These are phyloP conservation scores for Plantago major DNA, from an alignment of 257 asterid genomes.

Conservation along the genomic window DNA sequence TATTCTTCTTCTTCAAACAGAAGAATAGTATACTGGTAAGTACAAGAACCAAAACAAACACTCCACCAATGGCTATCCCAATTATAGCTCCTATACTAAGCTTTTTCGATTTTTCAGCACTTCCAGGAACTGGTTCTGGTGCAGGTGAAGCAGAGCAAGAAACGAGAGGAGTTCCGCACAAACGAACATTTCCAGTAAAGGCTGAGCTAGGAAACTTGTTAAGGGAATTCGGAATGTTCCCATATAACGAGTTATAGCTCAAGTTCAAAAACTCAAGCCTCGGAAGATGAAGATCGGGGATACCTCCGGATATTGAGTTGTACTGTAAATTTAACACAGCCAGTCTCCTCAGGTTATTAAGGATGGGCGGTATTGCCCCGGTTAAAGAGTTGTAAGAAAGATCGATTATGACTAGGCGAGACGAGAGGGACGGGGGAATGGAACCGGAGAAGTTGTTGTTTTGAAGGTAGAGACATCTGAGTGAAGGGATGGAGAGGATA, in stretches of 20 bases:
- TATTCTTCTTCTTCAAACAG: constrained; percentile 48
- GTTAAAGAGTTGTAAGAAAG: constrained; percentile 64
- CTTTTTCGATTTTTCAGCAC: constrained; percentile 14
- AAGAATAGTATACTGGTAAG: constrained; percentile 29
- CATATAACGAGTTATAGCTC: constrained; percentile 58
- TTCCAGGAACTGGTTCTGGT: constrained; percentile 14
- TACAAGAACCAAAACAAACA: constrained; percentile 32
- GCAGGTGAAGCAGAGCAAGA: constrained; percentile 51
- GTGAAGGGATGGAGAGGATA: constrained; percentile 56
- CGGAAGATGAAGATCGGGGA: constrained; percentile 54
- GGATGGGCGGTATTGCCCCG: constrained; percentile 52
- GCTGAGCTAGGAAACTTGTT: constrained; percentile 60
- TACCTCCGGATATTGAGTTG: constrained; percentile 49
- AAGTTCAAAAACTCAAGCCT: constrained; percentile 50
- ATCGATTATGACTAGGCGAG: constrained; percentile 51
- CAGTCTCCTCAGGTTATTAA: constrained; percentile 39
- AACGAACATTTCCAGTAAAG: constrained; percentile 56
- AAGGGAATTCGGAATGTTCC: constrained; percentile 61
- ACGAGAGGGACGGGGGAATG: constrained; percentile 44
- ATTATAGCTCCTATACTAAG: constrained; percentile 35
- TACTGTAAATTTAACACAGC: constrained; percentile 54
- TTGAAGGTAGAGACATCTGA: constrained; percentile 60
- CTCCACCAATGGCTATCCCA: constrained; percentile 48
- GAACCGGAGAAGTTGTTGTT: constrained; percentile 74
- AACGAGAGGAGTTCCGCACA: constrained; percentile 62